A percentile compares a stretch with the other conserved stretches of the same genome.
These are phyloP conservation scores for Acacia confusa DNA, from an alignment of 306 rosid genomes.

Conservation along the genomic window DNA sequence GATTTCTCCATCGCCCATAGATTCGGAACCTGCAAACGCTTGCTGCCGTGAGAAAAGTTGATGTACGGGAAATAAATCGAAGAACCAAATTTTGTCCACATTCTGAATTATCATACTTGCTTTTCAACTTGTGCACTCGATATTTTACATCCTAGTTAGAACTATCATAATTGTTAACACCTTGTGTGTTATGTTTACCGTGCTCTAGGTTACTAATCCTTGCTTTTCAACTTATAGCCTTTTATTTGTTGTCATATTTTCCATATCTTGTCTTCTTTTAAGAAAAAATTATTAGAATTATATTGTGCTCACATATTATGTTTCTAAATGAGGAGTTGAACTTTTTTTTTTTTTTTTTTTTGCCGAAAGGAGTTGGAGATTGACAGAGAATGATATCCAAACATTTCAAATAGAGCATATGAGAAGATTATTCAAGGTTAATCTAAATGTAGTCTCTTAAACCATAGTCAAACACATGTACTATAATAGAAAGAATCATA, in stretches of 20 bases:
- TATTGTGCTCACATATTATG: background rate
- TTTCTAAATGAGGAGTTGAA: slow-evolving; percentile 12
- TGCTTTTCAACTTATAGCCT: slow-evolving; percentile 14
- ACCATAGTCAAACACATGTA: background rate
- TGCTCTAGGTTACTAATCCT: background rate
- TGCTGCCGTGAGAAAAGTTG: slow-evolving; percentile 83
- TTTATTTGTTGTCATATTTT: slow-evolving; percentile 23
- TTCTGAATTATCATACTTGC: slow-evolving; percentile 58
- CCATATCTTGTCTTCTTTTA: background rate
- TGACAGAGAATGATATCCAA: slow-evolving; percentile 8
- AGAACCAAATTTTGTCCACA: slow-evolving; percentile 77
- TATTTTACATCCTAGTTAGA: background rate
- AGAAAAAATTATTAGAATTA: background rate
- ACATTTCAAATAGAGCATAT: background rate
- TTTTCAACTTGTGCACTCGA: slow-evolving; percentile 56
- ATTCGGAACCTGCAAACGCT: too few species aligned
- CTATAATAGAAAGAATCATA: background rate
- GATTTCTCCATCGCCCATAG: too few species aligned
- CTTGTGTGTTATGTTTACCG: background rate
- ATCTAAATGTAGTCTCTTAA: background rate
- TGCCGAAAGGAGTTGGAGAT: too few species aligned
- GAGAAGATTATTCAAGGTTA: slow-evolving; percentile 13
- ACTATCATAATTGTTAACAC: slow-evolving; percentile 6
- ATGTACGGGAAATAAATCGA: slow-evolving; percentile 77
- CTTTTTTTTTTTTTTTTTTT: too few species aligned